These are phyloP conservation scores for Neltuma alba DNA, from an alignment of 306 rosid species.

Conservation along the genomic window DNA sequence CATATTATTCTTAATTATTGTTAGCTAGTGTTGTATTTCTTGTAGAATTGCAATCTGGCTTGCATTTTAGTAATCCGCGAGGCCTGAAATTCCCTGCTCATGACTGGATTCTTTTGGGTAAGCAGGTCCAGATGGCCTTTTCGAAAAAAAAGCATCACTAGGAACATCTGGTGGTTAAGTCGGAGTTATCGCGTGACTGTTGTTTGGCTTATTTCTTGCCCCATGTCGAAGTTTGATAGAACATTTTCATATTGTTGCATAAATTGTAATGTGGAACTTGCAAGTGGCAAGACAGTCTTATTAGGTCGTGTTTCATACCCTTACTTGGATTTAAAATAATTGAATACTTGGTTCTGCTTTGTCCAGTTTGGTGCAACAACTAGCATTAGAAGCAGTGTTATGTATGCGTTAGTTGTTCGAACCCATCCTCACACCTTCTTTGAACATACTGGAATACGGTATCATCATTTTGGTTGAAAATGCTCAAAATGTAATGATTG, in stretches of 20 bases:
- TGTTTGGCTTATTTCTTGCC: slow-evolving; percentile 10
- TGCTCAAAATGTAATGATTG: neutral
- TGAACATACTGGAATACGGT: neutral
- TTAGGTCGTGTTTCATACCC: slow-evolving; percentile 3
- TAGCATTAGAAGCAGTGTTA: neutral
- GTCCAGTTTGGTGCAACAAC: neutral
- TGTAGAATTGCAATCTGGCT: neutral
- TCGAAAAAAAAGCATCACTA: slow-evolving; percentile 49
- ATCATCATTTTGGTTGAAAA: neutral
- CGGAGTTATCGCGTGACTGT: slow-evolving; percentile 5
- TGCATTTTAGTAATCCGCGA: slow-evolving; percentile 18
- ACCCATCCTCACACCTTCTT: neutral
- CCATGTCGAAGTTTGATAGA: slow-evolving; percentile 26
- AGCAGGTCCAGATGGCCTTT: slow-evolving; percentile 59
- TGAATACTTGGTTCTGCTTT: neutral
- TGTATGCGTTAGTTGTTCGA: neutral
- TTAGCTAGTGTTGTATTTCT: neutral
- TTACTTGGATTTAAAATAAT: slow-evolving; percentile 35
- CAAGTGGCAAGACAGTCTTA: slow-evolving; percentile 27
- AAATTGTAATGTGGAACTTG: slow-evolving; percentile 32
- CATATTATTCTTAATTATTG: slow-evolving; percentile 4
- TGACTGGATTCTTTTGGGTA: slow-evolving; percentile 35
- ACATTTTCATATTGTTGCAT: slow-evolving; percentile 14
- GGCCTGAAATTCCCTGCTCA: slow-evolving; percentile 15
- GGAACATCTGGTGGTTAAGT: slow-evolving; percentile 33